A percentile compares a stretch with the other conserved stretches of the same genome.
These are phyloP conservation scores for Lobosporangium transversale DNA, from an alignment of 192 early-diverging fungal genomes.

Conservation along the genomic window DNA sequence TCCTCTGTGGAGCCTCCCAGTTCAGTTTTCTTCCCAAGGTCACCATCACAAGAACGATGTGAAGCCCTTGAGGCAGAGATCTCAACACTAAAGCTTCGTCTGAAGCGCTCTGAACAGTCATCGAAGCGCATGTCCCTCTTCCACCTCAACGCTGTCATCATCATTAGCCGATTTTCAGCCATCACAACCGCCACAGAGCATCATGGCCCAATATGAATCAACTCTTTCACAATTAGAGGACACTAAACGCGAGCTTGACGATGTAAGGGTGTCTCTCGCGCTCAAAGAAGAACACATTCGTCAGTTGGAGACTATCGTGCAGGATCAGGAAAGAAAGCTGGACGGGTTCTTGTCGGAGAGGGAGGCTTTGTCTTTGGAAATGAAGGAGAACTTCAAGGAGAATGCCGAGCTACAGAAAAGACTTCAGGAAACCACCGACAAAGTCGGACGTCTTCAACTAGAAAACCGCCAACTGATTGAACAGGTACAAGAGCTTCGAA, in stretches of 20 bases:
- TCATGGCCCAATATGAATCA: conserved; percentile 21
- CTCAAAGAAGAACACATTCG: conserved; percentile 3
- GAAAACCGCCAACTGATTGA: conserved; percentile 44
- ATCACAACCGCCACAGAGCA: conserved; percentile 21
- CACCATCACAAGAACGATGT: conserved; percentile 32
- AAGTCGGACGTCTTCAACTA: conserved; percentile 33
- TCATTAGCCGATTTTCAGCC: conserved; percentile 24
- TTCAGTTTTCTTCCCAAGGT: conserved; percentile 26
- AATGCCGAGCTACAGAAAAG: conserved; percentile 19
- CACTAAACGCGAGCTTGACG: conserved; percentile 9
- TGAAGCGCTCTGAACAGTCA: conserved; percentile 24
- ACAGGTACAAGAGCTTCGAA: conserved; percentile 12
- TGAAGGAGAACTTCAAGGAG: conserved; percentile 27
- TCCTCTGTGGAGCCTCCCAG: conserved; percentile 29
- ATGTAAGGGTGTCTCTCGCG: not conserved
- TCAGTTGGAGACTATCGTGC: conserved; percentile 7
- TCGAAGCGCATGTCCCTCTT: conserved; percentile 44
- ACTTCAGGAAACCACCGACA: conserved; percentile 18
- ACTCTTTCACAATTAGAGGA: conserved; percentile 12
- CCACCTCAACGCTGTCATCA: too few species aligned
- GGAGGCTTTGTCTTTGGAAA: conserved; percentile 23
- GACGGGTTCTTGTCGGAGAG: conserved; percentile 22
- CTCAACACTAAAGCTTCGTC: conserved; percentile 17
- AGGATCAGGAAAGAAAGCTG: conserved; percentile 21
- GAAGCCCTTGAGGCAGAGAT: conserved; percentile 38